phyloP scores from a whole-genome alignment of 257 asterid species.

The Solanum paucissectum region DNA sequence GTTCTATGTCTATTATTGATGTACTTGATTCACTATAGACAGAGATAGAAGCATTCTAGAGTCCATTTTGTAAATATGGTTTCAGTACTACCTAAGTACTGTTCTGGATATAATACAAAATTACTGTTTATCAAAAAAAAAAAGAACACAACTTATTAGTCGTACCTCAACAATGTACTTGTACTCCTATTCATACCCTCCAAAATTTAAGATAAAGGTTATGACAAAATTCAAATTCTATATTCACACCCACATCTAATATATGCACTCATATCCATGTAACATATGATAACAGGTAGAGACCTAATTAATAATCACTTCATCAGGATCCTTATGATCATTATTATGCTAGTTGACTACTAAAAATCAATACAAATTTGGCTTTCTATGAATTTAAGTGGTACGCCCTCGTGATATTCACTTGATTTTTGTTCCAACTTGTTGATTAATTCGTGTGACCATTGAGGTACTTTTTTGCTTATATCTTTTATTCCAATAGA shows the following conservation, averaged over 20 bases:
- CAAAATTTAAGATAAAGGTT: neutral
- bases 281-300: neutral
- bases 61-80: neutral
- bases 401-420: neutral
- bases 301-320: neutral
- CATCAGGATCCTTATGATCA: neutral
- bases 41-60: neutral
- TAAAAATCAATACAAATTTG: neutral
- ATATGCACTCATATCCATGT: neutral
- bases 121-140: neutral
- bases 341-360: neutral
- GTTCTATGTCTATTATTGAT: neutral
- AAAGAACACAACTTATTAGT: neutral
- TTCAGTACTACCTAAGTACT: neutral
- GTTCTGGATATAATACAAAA: neutral
- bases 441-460: neutral
- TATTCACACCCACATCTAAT: neutral
- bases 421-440: neutral
- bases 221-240: neutral
- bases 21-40: neutral
- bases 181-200: neutral
- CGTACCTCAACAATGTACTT: neutral
- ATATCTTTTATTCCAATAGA: neutral
- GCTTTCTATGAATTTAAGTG: neutral
- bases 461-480: neutral